phyloP scores from a whole-genome alignment of 805 yeast genomes.

The Martiniozyma abietophila region DNA sequence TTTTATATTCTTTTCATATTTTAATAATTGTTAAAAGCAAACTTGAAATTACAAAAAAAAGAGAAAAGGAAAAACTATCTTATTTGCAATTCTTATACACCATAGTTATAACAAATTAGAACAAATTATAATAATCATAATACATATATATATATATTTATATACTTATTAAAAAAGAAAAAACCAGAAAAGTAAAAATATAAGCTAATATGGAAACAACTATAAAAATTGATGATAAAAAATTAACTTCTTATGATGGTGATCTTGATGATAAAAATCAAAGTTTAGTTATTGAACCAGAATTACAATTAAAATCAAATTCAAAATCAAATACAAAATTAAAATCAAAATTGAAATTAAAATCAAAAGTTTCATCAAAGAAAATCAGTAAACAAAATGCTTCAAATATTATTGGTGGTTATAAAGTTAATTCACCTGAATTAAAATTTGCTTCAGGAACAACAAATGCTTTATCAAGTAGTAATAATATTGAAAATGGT shows the following conservation, averaged over 20 bases:
- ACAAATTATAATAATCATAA: neutral
- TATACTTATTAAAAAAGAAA: no score
- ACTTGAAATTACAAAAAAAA: no score
- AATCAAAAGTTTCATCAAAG: slow-evolving; percentile 2
- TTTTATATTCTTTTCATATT: no score
- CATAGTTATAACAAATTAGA: no score
- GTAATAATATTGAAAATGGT: no score
- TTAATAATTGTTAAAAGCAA: no score
- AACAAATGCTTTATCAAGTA: neutral
- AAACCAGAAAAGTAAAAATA: no score
- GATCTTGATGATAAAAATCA: neutral
- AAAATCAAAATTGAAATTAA: neutral
- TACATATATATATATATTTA: no score
- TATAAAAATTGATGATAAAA: slow-evolving; percentile 2
- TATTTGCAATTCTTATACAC: no score
- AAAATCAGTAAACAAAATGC: slow-evolving; percentile 11
- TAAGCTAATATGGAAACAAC: neutral
- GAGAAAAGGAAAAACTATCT: no score
- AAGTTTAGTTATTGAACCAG: slow-evolving; percentile 1
- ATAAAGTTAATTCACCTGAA: slow-evolving; percentile 1
- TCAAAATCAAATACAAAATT: no score
- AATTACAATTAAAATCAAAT: neutral
- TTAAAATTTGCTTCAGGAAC: no score
- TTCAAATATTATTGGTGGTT: slow-evolving; percentile 16
- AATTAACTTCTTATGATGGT: slow-evolving; percentile 5